phyloP scores from a whole-genome alignment of 2,329 filamentous ascomycete species.

The Talaromyces sp. region DNA sequence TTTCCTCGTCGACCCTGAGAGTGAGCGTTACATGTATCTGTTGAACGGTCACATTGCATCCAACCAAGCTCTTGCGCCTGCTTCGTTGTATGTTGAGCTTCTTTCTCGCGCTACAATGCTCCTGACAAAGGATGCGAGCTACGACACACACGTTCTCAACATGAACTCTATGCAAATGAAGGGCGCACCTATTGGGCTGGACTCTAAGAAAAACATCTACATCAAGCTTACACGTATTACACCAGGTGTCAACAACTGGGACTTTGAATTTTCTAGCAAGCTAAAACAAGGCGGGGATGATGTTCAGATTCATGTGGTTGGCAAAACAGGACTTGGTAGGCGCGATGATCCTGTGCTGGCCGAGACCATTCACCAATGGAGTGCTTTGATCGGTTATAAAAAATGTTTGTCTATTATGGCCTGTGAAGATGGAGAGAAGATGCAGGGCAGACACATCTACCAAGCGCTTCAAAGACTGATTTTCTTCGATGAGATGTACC shows the following conservation, averaged over 20 bases:
- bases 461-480: constrained; percentile 4
- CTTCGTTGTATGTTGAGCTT: constrained; percentile 8
- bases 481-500: constrained; percentile 11
- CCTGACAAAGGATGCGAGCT: background rate
- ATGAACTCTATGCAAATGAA: constrained; percentile 8
- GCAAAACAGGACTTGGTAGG: constrained; percentile 2
- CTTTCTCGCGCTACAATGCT: constrained; percentile 4
- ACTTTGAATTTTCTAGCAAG: constrained; percentile 6
- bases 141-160: constrained; percentile 4
- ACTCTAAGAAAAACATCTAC: constrained; percentile 7
- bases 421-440: constrained; percentile 6
- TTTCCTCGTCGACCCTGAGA: constrained; percentile 5
- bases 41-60: constrained; percentile 7
- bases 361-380: constrained; percentile 7
- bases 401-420: constrained; percentile 4
- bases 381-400: constrained; percentile 8
- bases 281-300: background rate
- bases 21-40: constrained; percentile 7
- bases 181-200: constrained; percentile 5
- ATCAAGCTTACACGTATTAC: constrained; percentile 3
- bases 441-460: constrained; percentile 9
- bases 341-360: constrained; percentile 4
- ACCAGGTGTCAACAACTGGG: background rate
- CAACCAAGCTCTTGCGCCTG: constrained; percentile 6
- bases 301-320: constrained; percentile 3